Percentiles rank a stretch among this genome's conserved stretches.
These are phyloP conservation scores for Lumnitzera littorea DNA, from an alignment of 345 rosid species.

Conservation along the genomic window DNA sequence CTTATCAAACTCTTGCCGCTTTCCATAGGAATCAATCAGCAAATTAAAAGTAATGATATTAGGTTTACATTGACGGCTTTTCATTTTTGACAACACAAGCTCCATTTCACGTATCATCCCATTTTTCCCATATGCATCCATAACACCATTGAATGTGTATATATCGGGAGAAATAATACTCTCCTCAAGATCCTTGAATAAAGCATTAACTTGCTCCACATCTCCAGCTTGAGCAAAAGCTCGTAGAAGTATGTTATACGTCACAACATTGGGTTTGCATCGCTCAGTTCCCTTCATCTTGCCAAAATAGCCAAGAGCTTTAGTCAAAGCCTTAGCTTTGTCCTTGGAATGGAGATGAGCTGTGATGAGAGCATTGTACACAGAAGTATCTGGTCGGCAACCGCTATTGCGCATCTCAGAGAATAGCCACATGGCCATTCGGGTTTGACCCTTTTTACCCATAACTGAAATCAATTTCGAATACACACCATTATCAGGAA, in stretches of 20 bases:
- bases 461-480: conserved; percentile 74
- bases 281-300: conserved; percentile 79
- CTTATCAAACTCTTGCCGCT: conserved; percentile 80
- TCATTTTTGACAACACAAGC: conserved; percentile 69
- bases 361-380: conserved; percentile 76
- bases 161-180: conserved; percentile 62
- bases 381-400: conserved; percentile 86
- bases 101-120: conserved; percentile 96
- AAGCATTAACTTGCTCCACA: conserved; percentile 57
- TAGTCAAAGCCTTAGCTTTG: conserved; percentile 72
- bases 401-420: conserved; percentile 96
- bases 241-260: conserved; percentile 81
- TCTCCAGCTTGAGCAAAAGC: conserved; percentile 80
- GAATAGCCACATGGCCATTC: conserved; percentile 98
- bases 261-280: conserved; percentile 79
- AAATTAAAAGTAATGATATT: conserved; percentile 73
- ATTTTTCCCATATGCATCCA: conserved; percentile 93
- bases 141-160: conserved; percentile 78
- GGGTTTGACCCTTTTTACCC: conserved; percentile 83
- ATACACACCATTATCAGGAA: conserved; percentile 77
- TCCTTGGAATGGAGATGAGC: conserved; percentile 86
- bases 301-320: conserved; percentile 66
- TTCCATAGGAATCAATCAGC: conserved; percentile 81
- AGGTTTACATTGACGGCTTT: conserved; percentile 62
- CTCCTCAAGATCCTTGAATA: conserved; percentile 66